These are phyloP conservation scores for Dipteronia sinensis DNA, from an alignment of 345 rosid species.

Conservation along the genomic window DNA sequence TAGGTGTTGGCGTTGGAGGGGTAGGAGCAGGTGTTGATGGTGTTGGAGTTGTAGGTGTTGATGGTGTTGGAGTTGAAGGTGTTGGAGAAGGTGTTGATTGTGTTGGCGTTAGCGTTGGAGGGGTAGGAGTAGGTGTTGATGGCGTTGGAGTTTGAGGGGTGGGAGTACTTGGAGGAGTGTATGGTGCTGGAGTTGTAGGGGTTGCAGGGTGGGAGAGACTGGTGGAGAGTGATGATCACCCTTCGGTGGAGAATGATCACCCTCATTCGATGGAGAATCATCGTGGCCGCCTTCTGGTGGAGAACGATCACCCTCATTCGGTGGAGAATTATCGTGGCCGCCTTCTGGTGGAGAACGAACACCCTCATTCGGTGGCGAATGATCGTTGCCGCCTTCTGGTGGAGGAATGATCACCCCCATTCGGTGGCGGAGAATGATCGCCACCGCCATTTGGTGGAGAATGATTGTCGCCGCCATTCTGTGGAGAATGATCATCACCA, in stretches of 20 bases:
- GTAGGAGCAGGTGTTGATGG: background rate
- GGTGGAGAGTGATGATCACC: background rate
- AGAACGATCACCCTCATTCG: background rate
- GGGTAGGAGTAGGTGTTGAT: background rate
- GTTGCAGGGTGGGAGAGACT: background rate
- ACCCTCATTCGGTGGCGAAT: too few species aligned
- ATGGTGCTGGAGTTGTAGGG: background rate
- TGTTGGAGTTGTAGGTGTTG: slow-evolving; percentile 10
- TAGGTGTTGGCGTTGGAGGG: background rate
- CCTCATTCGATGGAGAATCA: too few species aligned
- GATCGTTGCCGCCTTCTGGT: too few species aligned
- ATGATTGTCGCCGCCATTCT: background rate
- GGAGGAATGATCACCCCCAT: too few species aligned
- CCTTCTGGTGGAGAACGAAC: background rate
- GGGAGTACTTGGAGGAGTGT: background rate
- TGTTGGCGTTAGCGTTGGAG: background rate
- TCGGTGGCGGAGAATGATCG: background rate
- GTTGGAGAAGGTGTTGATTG: slow-evolving; percentile 20
- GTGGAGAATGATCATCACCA: background rate
- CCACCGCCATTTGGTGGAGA: background rate
- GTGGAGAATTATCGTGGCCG: background rate
- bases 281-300: too few species aligned
- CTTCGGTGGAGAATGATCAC: background rate
- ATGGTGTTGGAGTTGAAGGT: slow-evolving; percentile 15
- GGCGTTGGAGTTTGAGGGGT: background rate